These are phyloP conservation scores for Grigorovia transvaalensis DNA, from an alignment of 805 yeast species.

Conservation along the genomic window DNA sequence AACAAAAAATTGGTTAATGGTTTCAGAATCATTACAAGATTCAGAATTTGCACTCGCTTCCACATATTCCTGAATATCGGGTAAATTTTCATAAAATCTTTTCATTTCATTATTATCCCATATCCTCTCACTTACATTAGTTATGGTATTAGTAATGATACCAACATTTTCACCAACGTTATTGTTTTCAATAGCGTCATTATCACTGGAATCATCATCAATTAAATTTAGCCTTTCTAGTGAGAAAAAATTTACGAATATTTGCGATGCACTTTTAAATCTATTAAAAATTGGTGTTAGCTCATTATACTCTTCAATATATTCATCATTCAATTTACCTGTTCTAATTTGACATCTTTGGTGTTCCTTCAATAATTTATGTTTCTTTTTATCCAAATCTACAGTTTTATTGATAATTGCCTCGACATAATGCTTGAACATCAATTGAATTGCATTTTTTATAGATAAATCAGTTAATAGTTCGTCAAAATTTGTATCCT, in stretches of 20 bases:
- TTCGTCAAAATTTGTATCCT: slow-evolving; percentile 16
- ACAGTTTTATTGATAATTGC: slow-evolving; percentile 33
- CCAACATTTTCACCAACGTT: slow-evolving; percentile 15
- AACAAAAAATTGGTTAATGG: slow-evolving; percentile 34
- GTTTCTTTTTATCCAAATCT: slow-evolving; percentile 29
- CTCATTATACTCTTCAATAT: slow-evolving; percentile 29
- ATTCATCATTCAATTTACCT: slow-evolving; percentile 42
- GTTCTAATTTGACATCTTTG: slow-evolving; percentile 52
- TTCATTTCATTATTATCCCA: slow-evolving; percentile 65
- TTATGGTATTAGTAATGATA: slow-evolving; percentile 18
- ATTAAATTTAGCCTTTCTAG: slow-evolving; percentile 31
- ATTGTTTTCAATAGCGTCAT: slow-evolving; percentile 13
- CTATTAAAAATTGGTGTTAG: slow-evolving; percentile 32
- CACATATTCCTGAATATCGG: slow-evolving; percentile 31
- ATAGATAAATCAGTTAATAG: slow-evolving; percentile 23
- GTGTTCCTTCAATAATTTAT: slow-evolving; percentile 31
- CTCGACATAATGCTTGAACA: slow-evolving; percentile 35
- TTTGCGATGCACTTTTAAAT: slow-evolving; percentile 34
- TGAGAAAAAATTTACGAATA: slow-evolving; percentile 34
- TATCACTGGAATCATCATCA: slow-evolving; percentile 14
- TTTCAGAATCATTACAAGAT: slow-evolving; percentile 27
- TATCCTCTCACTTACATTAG: slow-evolving; percentile 19
- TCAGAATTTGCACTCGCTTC: slow-evolving; percentile 15
- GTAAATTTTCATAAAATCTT: slow-evolving; percentile 51
- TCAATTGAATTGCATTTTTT: slow-evolving; percentile 25